phyloP scores from a whole-genome alignment of 495 filamentous ascomycete species.

The Hypomontagnella submonticulosa region DNA sequence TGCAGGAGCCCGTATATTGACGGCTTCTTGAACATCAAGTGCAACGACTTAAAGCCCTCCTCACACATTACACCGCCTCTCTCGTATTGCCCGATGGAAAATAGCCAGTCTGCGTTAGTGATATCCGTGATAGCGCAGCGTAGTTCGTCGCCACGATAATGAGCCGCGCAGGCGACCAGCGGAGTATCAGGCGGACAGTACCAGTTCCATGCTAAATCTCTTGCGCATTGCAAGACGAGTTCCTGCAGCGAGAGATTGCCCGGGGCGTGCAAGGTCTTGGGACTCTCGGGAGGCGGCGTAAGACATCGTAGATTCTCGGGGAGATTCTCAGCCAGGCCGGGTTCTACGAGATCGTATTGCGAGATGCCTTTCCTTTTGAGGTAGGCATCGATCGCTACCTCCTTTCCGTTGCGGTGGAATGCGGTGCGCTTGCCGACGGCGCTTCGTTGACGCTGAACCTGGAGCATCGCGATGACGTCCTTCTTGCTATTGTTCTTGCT shows the following conservation, averaged over 20 bases:
- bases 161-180: conserved; percentile 40
- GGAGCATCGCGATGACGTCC: conserved; percentile 51
- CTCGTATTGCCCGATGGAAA: conserved; percentile 44
- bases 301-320: conserved; percentile 50
- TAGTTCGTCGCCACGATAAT: conserved; percentile 46
- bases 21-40: conserved; percentile 43
- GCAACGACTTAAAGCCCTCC: conserved; percentile 44
- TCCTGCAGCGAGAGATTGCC: conserved; percentile 46
- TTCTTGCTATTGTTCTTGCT: conserved; percentile 51
- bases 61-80: conserved; percentile 48
- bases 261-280: conserved; percentile 35
- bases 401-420: conserved; percentile 51
- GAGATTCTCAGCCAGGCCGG: conserved; percentile 47
- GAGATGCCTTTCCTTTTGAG: conserved; percentile 53
- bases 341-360: conserved; percentile 51
- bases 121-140: conserved; percentile 50
- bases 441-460: conserved; percentile 51
- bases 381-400: conserved; percentile 52
- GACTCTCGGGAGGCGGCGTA: conserved; percentile 49
- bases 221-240: conserved; percentile 44
- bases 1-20: conserved; percentile 48
- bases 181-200: conserved; percentile 45
- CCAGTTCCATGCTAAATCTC: conserved; percentile 48
- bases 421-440: conserved; percentile 52
- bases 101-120: conserved; percentile 49